phyloP scores from a whole-genome alignment of 768 basidiomycete genomes.

The Rhizopogon salebrosus region DNA sequence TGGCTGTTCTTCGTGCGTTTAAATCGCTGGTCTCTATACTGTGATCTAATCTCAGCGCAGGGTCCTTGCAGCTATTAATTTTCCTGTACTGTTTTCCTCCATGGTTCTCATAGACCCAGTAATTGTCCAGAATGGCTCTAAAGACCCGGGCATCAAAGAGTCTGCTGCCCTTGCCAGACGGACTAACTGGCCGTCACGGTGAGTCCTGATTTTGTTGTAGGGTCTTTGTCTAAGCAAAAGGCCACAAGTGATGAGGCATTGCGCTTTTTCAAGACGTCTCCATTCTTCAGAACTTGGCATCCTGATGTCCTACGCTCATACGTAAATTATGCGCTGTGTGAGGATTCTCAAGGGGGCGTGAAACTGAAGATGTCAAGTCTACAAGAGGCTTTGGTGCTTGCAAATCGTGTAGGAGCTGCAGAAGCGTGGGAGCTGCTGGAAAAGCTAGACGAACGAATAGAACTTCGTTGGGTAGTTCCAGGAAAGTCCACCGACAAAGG shows the following conservation, averaged over 20 bases:
- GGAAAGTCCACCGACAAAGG: conserved; percentile 1
- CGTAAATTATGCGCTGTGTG: conserved; percentile 48
- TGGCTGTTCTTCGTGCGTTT: conserved; percentile 65
- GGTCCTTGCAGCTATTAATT: conserved; percentile 56
- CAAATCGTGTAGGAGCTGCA: conserved; percentile 28
- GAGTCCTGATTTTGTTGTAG: conserved; percentile 7
- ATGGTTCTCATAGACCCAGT: conserved; percentile 80
- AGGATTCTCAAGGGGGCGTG: conserved; percentile 32
- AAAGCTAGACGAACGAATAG: conserved; percentile 18
- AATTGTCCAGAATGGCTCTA: conserved; percentile 30
- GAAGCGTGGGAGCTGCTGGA: conserved; percentile 25
- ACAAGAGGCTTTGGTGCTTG: conserved; percentile 63
- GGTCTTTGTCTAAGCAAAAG: neutral
- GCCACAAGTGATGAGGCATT: conserved; percentile 54
- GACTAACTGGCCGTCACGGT: conserved; percentile 60
- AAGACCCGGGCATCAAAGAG: conserved; percentile 10
- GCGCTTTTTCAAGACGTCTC: conserved; percentile 38
- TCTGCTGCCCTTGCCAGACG: conserved; percentile 53
- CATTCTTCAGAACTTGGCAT: conserved; percentile 74
- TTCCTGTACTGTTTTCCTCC: conserved; percentile 63
- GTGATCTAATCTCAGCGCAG: conserved; percentile 28
- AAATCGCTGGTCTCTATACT: neutral
- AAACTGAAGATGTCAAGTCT: conserved; percentile 61
- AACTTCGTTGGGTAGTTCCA: conserved; percentile 25
- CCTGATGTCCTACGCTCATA: conserved; percentile 57